A percentile compares a stretch with the other conserved stretches of the same genome.
These are phyloP conservation scores for Coriolopsis trogii DNA, from an alignment of 1,284 basidiomycete species.

Conservation along the genomic window DNA sequence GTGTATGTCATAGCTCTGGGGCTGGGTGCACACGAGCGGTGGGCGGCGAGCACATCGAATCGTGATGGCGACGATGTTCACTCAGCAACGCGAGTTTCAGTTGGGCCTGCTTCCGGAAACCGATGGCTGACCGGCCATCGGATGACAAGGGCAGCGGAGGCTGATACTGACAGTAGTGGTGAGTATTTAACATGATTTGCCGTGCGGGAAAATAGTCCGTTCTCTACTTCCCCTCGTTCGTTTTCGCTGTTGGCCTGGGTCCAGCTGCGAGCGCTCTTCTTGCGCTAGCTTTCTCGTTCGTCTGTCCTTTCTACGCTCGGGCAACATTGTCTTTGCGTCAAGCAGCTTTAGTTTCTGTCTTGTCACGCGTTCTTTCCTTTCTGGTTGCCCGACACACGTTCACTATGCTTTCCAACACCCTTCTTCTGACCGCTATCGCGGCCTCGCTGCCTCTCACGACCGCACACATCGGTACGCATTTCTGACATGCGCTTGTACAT, in stretches of 20 bases:
- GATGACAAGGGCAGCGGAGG: too few relatives aligned
- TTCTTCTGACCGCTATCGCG: conserved; percentile 23
- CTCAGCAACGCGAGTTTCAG: background rate
- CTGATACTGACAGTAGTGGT: too few relatives aligned
- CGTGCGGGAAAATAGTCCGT: background rate
- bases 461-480: conserved; percentile 26
- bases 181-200: background rate
- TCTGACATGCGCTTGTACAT: background rate
- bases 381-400: background rate
- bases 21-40: too few relatives aligned
- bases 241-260: background rate
- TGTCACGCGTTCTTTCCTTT: background rate
- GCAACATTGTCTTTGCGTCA: background rate
- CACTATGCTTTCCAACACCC: conserved; percentile 11
- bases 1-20: too few relatives aligned
- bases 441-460: conserved; percentile 28
- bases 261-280: background rate
- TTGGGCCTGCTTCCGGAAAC: background rate
- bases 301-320: background rate
- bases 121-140: too few relatives aligned
- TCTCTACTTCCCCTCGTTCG: background rate
- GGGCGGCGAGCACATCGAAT: background rate
- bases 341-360: too few relatives aligned
- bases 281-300: background rate
- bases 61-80: background rate